Evolutionary conservation across 169 alveolate species (phyloP).

Genomic region (Cryptosporidium tyzzeri): DNA sequence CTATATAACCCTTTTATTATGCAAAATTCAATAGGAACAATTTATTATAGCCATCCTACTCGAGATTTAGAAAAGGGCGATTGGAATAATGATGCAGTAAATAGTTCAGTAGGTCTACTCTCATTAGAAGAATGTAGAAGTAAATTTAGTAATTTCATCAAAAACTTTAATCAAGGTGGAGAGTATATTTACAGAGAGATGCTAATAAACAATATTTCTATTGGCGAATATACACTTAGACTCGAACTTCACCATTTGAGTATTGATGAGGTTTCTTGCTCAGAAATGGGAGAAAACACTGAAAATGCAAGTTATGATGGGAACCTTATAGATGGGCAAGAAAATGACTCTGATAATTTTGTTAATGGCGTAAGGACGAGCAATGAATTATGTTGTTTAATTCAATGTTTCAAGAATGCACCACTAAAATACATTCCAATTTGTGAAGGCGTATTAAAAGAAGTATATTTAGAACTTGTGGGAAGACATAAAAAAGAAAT

Average conservation of each 20-base stretch:
- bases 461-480: conserved; percentile 47
- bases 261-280: conserved; percentile 82
- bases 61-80: conserved; percentile 10
- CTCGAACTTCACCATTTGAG: conserved; percentile 83
- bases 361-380: background rate
- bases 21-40: conserved; percentile 31
- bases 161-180: conserved; percentile 76
- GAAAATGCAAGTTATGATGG: conserved; percentile 50
- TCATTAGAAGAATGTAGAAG: conserved; percentile 52
- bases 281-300: conserved; percentile 81
- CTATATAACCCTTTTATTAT: conserved; percentile 1
- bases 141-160: conserved; percentile 68
- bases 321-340: background rate
- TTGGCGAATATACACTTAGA: conserved; percentile 72
- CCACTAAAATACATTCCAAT: conserved; percentile 82
- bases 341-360: conserved; percentile 13
- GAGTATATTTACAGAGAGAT: conserved; percentile 78
- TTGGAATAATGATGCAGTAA: conserved; percentile 33
- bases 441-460: conserved; percentile 70
- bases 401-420: conserved; percentile 86
- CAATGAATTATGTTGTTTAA: conserved; percentile 51
- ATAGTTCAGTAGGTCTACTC: conserved; percentile 5
- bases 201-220: conserved; percentile 60
- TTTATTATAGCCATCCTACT: conserved; percentile 45
- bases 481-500: conserved; percentile 29